These are phyloP conservation scores for Poa annua DNA, from an alignment of 176 grass and related monocot species.

Conservation along the genomic window DNA sequence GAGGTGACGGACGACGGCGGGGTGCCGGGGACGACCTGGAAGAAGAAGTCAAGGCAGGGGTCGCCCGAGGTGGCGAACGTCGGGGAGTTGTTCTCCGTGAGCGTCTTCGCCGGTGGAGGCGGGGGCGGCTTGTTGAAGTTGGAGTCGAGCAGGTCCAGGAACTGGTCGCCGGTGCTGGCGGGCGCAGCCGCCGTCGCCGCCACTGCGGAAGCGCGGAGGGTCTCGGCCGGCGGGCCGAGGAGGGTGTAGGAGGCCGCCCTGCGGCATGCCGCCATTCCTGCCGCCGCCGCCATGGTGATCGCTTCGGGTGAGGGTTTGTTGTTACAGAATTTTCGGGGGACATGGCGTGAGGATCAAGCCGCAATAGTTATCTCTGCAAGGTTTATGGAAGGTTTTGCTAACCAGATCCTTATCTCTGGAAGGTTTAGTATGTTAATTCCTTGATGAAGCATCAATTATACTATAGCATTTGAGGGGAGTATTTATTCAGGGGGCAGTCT, in stretches of 20 bases:
- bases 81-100: constrained; percentile 56
- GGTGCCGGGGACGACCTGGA: constrained; percentile 58
- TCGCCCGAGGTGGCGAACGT: constrained; percentile 52
- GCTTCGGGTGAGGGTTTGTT: background rate
- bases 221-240: constrained; percentile 37
- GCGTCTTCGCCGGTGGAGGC: constrained; percentile 3
- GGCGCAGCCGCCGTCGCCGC: background rate
- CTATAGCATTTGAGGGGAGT: no score
- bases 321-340: background rate
- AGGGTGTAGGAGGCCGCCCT: constrained; percentile 21
- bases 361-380: no score
- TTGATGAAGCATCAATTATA: no score
- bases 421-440: no score
- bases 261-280: background rate
- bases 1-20: background rate
- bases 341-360: background rate
- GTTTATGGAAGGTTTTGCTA: no score
- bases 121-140: constrained; percentile 11
- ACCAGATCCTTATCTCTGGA: no score
- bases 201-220: background rate
- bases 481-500: no score
- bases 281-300: background rate
- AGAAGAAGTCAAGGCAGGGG: constrained; percentile 72
- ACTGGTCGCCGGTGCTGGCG: constrained; percentile 1
- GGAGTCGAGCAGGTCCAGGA: constrained; percentile 21